phyloP scores from a whole-genome alignment of 257 asterid genomes.

The Nicotiana attenuata region DNA sequence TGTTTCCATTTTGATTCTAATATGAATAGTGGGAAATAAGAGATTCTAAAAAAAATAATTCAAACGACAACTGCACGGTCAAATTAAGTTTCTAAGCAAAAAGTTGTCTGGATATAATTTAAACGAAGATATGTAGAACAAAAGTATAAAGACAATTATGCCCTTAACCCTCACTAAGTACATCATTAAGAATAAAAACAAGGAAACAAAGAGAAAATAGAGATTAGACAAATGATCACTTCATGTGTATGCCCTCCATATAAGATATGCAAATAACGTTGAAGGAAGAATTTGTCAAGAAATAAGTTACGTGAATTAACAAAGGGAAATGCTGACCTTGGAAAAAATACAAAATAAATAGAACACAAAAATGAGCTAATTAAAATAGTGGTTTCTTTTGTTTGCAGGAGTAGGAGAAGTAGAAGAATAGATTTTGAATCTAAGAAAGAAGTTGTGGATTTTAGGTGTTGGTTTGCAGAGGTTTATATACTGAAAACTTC shows the following conservation, averaged over 20 bases:
- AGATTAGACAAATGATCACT: not conserved
- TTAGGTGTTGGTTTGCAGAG: slow-evolving; percentile 30
- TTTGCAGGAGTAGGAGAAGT: not conserved
- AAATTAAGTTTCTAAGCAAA: not conserved
- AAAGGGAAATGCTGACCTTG: not conserved
- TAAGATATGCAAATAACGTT: no score
- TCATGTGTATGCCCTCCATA: no score
- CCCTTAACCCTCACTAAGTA: not conserved
- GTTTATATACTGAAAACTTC: slow-evolving; percentile 43
- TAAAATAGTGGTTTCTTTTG: not conserved
- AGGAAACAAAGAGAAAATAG: no score
- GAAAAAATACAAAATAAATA: not conserved
- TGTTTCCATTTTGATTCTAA: not conserved
- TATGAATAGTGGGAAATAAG: not conserved
- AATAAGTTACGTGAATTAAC: not conserved
- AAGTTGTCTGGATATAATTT: not conserved
- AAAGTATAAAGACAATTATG: not conserved
- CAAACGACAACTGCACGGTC: not conserved
- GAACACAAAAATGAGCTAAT: not conserved
- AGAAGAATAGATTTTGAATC: slow-evolving; percentile 9
- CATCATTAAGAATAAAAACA: not conserved
- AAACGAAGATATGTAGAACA: not conserved
- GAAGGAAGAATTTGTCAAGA: not conserved
- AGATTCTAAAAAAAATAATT: not conserved
- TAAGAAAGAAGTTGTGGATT: slow-evolving; percentile 26